phyloP scores from a whole-genome alignment of 176 grass and related monocot species.

The Oryza australiensis region DNA sequence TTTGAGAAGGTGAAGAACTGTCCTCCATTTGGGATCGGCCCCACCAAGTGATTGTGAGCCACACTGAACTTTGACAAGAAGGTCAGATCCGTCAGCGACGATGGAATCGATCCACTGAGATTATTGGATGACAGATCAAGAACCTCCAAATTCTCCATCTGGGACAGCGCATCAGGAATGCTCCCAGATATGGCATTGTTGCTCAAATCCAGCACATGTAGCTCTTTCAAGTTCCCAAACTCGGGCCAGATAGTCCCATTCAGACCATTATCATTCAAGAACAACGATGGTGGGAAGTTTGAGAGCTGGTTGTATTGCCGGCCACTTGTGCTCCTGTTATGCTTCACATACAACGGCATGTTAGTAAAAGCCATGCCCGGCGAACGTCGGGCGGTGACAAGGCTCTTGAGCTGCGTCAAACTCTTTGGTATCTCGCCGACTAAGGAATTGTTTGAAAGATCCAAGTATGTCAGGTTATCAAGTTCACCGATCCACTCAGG shows the following conservation, averaged over 20 bases:
- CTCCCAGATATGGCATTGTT: slow-evolving; percentile 69
- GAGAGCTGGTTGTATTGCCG: slow-evolving; percentile 95
- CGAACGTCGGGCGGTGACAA: slow-evolving; percentile 41
- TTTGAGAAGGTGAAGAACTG: slow-evolving; percentile 96
- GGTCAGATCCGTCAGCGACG: slow-evolving; percentile 69
- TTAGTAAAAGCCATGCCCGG: slow-evolving; percentile 42
- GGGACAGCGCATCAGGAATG: slow-evolving; percentile 69
- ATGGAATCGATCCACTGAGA: slow-evolving; percentile 74
- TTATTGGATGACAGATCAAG: slow-evolving; percentile 89
- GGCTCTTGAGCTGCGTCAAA: slow-evolving; percentile 80
- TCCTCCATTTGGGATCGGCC: slow-evolving; percentile 63
- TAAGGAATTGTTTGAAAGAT: slow-evolving; percentile 93
- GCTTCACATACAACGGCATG: slow-evolving; percentile 90
- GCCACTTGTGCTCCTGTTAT: slow-evolving; percentile 68
- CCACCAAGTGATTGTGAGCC: slow-evolving; percentile 74
- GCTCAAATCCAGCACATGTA: slow-evolving; percentile 95
- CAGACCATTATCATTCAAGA: slow-evolving; percentile 74
- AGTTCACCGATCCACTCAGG: slow-evolving; percentile 63
- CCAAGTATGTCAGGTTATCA: slow-evolving; percentile 76
- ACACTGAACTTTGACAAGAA: slow-evolving; percentile 98
- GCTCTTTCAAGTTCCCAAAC: slow-evolving; percentile 79
- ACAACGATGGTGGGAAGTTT: slow-evolving; percentile 82
- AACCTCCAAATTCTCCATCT: slow-evolving; percentile 91
- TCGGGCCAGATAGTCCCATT: slow-evolving; percentile 75
- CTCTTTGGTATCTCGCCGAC: slow-evolving; percentile 62